Conservation (phyloP, 192 early-diverging fungal species). For the Chytriomyces sp. region DNA sequence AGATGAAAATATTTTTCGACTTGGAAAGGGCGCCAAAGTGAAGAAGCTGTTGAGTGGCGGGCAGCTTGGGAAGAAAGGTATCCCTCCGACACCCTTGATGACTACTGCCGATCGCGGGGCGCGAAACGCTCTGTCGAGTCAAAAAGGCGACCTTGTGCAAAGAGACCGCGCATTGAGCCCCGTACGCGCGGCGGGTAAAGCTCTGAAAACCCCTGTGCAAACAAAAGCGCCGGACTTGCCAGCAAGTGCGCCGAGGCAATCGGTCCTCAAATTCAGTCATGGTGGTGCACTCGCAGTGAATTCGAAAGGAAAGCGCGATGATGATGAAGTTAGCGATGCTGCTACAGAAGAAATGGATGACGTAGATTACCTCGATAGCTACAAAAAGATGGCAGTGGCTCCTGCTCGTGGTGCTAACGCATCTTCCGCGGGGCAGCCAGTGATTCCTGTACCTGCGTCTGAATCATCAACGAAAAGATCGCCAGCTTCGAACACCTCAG, state of each 20-base stretch:
- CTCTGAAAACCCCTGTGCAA: slow-evolving; percentile 1
- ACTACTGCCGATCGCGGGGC: neutral
- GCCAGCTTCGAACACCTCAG: neutral
- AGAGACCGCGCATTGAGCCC: neutral
- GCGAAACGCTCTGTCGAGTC: no score
- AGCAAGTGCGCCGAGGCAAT: slow-evolving; percentile 3
- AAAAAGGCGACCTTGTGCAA: no score
- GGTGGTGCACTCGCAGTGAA: neutral
- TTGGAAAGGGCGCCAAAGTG: slow-evolving; percentile 22
- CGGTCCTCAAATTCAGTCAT: slow-evolving; percentile 10
- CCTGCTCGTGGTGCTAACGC: slow-evolving; percentile 10
- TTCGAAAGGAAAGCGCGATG: neutral
- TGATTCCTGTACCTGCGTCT: no score
- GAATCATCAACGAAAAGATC: no score
- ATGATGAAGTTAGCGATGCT: slow-evolving; percentile 16
- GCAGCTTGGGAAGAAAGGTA: neutral
- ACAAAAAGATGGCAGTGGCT: slow-evolving; percentile 10
- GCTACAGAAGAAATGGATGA: slow-evolving; percentile 30
- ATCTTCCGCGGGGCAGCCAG: neutral
- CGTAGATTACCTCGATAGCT: slow-evolving; percentile 25
- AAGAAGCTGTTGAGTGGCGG: slow-evolving; percentile 5
- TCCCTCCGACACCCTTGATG: neutral
- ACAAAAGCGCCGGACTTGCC: neutral
- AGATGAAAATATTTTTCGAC: slow-evolving; percentile 9
- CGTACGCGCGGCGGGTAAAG: slow-evolving; percentile 4